Percentiles rank a stretch among this genome's conserved stretches.
These are phyloP conservation scores for Penicillium sclerotiorum DNA, from an alignment of 2,329 filamentous ascomycete genomes.

Conservation along the genomic window DNA sequence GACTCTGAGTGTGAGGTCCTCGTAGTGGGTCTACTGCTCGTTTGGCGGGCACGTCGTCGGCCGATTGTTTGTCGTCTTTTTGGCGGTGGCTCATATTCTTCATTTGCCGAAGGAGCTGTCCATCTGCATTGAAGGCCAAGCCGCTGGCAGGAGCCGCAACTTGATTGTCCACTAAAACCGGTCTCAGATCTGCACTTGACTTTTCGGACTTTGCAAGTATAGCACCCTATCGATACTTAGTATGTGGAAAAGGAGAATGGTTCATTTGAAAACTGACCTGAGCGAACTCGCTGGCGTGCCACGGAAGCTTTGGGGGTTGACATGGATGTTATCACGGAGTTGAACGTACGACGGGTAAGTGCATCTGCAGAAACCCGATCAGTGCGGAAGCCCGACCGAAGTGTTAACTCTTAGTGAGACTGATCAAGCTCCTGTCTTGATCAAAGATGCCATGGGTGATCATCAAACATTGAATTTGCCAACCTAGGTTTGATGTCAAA, in stretches of 20 bases:
- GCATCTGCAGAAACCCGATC: too few species aligned
- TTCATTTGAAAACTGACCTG: neutral
- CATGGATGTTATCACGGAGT: too few species aligned
- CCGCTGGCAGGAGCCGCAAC: neutral
- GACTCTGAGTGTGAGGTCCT: too few species aligned
- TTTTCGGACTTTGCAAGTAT: neutral
- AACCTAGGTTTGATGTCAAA: too few species aligned
- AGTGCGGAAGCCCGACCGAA: too few species aligned
- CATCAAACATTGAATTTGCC: too few species aligned
- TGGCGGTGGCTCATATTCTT: neutral
- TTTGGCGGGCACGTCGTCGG: neutral
- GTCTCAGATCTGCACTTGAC: neutral
- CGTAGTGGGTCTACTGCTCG: neutral
- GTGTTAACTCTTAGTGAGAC: too few species aligned
- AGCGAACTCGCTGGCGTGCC: neutral
- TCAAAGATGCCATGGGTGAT: too few species aligned
- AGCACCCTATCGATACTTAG: neutral
- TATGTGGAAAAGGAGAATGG: neutral
- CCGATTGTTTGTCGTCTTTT: neutral
- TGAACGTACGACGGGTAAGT: too few species aligned
- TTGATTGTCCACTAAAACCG: neutral
- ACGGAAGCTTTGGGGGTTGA: neutral
- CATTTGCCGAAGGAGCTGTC: neutral
- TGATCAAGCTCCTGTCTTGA: too few species aligned
- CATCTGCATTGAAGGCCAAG: neutral